A percentile compares a stretch with the other conserved stretches of the same genome.
Evolutionary conservation across 106 monocot species (phyloP).

Genomic region (Vanilla planifolia): DNA sequence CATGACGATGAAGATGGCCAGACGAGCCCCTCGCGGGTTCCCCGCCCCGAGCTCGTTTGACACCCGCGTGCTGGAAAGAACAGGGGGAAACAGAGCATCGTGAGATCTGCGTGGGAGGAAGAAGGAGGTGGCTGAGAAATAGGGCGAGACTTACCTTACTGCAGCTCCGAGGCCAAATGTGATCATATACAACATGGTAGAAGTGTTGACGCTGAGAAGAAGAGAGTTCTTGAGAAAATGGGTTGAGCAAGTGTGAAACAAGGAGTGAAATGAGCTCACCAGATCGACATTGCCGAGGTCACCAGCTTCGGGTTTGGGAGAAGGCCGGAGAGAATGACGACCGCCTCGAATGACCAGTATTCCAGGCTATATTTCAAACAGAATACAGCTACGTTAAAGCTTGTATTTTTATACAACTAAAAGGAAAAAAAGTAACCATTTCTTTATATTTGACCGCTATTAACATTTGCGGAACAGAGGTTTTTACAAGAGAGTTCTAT

Average conservation of each 20-base stretch:
- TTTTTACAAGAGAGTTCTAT: neutral
- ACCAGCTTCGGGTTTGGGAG: conserved; percentile 22
- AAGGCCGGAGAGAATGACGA: conserved; percentile 25
- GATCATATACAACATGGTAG: conserved; percentile 13
- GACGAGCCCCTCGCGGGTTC: no score
- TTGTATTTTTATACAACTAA: no score
- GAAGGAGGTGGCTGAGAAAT: neutral
- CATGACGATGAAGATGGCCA: no score
- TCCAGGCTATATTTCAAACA: conserved; percentile 13
- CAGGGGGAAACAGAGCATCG: neutral
- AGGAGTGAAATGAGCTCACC: conserved; percentile 4
- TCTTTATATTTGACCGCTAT: no score
- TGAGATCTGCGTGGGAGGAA: neutral
- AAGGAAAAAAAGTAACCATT: neutral
- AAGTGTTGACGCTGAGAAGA: conserved; percentile 22
- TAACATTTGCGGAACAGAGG: neutral
- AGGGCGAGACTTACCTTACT: conserved; percentile 8
- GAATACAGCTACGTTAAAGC: neutral
- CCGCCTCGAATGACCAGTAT: conserved; percentile 20
- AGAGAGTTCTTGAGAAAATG: neutral
- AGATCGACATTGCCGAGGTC: conserved; percentile 21
- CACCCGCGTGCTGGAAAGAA: neutral
- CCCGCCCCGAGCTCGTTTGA: no score
- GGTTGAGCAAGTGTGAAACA: neutral
- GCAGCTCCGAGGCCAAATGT: conserved; percentile 9